Conservation (phyloP, 345 rosid genomes). For the Lumnitzera littorea region DNA sequence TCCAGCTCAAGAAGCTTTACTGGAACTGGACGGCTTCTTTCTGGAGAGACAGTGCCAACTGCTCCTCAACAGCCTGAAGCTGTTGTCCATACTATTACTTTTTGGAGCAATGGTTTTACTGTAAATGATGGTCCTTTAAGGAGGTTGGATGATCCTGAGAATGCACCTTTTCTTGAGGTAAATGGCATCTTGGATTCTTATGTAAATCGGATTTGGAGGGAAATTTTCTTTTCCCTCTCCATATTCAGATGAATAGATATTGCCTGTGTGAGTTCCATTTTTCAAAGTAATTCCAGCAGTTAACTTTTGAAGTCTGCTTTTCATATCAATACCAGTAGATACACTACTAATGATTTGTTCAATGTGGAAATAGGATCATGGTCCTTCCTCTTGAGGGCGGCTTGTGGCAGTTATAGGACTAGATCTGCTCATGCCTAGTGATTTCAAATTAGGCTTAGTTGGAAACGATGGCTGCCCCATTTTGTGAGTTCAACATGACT, state of each 20-base stretch:
- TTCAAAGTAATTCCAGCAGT: too few relatives aligned
- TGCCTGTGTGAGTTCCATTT: too few relatives aligned
- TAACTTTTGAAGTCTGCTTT: too few relatives aligned
- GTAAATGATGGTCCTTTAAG: slow-evolving; percentile 85
- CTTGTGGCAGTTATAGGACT: too few relatives aligned
- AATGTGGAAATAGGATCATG: too few relatives aligned
- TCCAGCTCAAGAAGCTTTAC: slow-evolving; percentile 73
- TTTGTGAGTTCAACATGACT: too few relatives aligned
- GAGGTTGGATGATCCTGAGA: slow-evolving; percentile 91
- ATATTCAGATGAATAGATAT: neutral
- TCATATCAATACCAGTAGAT: too few relatives aligned
- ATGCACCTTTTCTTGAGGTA: slow-evolving; percentile 89
- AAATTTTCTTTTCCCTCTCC: neutral
- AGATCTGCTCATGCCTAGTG: too few relatives aligned
- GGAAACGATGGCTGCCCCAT: too few relatives aligned
- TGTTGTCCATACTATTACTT: slow-evolving; percentile 64
- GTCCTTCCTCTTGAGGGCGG: too few relatives aligned
- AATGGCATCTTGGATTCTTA: neutral
- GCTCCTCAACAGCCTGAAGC: slow-evolving; percentile 78
- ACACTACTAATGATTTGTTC: too few relatives aligned
- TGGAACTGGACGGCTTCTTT: slow-evolving; percentile 79
- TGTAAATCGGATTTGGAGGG: neutral
- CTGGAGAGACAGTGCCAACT: slow-evolving; percentile 70
- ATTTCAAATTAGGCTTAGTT: too few relatives aligned
- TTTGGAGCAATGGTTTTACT: slow-evolving; percentile 91